These are phyloP conservation scores for Leptographium procerum DNA, from an alignment of 2,329 filamentous ascomycete species.

Conservation along the genomic window DNA sequence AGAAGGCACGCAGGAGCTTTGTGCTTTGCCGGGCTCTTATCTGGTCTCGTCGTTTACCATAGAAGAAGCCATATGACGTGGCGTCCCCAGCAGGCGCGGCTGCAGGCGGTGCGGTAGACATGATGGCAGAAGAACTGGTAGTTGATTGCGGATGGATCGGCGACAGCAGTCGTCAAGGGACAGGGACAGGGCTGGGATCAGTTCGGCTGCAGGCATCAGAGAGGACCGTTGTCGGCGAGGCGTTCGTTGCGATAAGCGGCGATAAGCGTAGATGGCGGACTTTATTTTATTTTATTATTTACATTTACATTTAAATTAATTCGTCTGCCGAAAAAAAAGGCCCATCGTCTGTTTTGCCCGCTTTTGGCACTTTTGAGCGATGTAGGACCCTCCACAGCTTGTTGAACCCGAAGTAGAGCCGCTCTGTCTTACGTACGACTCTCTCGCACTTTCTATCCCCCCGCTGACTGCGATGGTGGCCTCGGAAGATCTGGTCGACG, in stretches of 20 bases:
- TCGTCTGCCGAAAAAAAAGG: background rate
- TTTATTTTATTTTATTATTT: background rate
- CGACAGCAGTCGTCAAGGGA: background rate
- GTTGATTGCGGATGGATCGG: background rate
- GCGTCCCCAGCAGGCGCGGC: background rate
- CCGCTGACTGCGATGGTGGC: slow-evolving; percentile 6
- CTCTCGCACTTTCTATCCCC: too few species aligned
- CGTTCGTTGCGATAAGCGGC: background rate
- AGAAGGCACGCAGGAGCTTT: background rate
- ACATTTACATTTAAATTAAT: background rate
- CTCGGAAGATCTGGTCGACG: slow-evolving; percentile 54
- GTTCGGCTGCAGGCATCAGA: background rate
- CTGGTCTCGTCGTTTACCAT: slow-evolving; percentile 31
- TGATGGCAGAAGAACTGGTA: background rate
- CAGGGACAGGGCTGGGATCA: background rate
- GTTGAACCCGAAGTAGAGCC: background rate
- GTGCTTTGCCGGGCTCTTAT: too few species aligned
- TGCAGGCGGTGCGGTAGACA: background rate
- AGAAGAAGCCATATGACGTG: slow-evolving; percentile 39
- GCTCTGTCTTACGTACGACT: background rate
- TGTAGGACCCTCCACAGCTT: background rate
- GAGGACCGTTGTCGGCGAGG: background rate
- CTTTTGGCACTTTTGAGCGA: background rate
- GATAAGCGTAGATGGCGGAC: background rate
- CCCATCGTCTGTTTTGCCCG: background rate